Conservation (phyloP, 139 green algal species). For the Microglena sp. region DNA sequence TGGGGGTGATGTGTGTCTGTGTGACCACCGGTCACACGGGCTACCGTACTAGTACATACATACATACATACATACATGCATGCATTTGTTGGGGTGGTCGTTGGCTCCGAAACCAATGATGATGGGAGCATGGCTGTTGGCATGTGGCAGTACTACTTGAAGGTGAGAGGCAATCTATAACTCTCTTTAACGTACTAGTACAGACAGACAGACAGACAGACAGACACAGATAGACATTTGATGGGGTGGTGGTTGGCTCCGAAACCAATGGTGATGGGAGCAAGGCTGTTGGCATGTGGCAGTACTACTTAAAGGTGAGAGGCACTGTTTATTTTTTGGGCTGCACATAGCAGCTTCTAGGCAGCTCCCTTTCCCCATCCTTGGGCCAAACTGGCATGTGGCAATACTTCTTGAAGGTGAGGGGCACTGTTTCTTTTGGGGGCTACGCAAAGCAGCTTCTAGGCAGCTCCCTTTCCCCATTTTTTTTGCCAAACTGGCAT, state of each 20-base stretch:
- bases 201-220: not conserved
- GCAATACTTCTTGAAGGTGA: not conserved
- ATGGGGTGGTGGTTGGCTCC: slow-evolving; percentile 38
- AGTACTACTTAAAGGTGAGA: slow-evolving; percentile 98
- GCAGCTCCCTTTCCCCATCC: too few species aligned
- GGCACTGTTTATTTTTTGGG: too few species aligned
- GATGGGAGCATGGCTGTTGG: slow-evolving; percentile 28
- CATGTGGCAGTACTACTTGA: slow-evolving; percentile 96
- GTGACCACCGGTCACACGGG: too few species aligned
- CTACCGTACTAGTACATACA: too few species aligned
- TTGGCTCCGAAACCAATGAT: too few species aligned
- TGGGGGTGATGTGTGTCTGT: too few species aligned
- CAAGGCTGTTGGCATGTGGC: slow-evolving; percentile 65
- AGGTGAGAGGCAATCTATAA: slow-evolving; percentile 17
- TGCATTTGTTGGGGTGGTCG: slow-evolving; percentile 53
- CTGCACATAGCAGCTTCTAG: too few species aligned
- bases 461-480: too few species aligned
- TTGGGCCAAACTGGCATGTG: not conserved
- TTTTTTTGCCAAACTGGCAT: too few species aligned
- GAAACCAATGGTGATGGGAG: not conserved
- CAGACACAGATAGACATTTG: slow-evolving; percentile 27
- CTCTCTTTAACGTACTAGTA: not conserved
- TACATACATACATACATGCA: too few species aligned
- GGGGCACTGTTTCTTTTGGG: too few species aligned
- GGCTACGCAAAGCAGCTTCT: too few species aligned